phyloP scores from a whole-genome alignment of 345 rosid species.

The Psidium guajava region DNA sequence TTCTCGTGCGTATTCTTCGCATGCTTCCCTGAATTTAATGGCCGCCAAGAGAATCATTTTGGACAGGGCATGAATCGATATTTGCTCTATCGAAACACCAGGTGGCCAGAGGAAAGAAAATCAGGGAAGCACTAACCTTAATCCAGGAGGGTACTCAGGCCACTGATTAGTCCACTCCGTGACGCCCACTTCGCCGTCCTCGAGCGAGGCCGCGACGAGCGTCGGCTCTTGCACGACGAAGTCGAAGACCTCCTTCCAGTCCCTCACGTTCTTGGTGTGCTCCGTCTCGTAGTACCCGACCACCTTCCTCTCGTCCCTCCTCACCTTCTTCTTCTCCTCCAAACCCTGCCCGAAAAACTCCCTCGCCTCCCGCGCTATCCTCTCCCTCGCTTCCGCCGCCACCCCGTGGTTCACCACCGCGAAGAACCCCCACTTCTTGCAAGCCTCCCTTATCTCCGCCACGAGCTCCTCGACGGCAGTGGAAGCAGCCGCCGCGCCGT shows the following conservation, averaged over 20 bases:
- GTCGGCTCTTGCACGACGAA: slow-evolving; percentile 31
- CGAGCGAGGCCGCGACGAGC: slow-evolving; percentile 31
- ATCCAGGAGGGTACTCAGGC: too few relatives aligned
- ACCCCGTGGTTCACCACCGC: slow-evolving; percentile 20
- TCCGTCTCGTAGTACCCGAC: slow-evolving; percentile 48
- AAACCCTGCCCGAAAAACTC: too few relatives aligned
- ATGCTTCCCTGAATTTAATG: slow-evolving; percentile 22
- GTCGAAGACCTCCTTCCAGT: slow-evolving; percentile 61
- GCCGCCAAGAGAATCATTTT: not conserved
- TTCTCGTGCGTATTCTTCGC: slow-evolving; percentile 35
- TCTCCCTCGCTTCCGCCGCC: slow-evolving; percentile 13
- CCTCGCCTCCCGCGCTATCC: slow-evolving; percentile 1
- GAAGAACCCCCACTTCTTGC: too few relatives aligned
- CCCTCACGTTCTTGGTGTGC: slow-evolving; percentile 51
- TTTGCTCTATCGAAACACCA: too few relatives aligned
- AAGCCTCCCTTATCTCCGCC: too few relatives aligned
- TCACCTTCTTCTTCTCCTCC: too few relatives aligned
- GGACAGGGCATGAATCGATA: not conserved
- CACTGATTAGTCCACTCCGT: too few relatives aligned
- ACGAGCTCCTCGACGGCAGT: not conserved
- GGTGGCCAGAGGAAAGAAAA: too few relatives aligned
- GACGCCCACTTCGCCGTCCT: slow-evolving; percentile 14
- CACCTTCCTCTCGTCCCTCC: too few relatives aligned
- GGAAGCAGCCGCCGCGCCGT: too few relatives aligned
- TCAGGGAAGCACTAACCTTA: too few relatives aligned